These are phyloP conservation scores for Ophiostoma ulmi DNA, from an alignment of 2,329 filamentous ascomycete genomes.

Conservation along the genomic window DNA sequence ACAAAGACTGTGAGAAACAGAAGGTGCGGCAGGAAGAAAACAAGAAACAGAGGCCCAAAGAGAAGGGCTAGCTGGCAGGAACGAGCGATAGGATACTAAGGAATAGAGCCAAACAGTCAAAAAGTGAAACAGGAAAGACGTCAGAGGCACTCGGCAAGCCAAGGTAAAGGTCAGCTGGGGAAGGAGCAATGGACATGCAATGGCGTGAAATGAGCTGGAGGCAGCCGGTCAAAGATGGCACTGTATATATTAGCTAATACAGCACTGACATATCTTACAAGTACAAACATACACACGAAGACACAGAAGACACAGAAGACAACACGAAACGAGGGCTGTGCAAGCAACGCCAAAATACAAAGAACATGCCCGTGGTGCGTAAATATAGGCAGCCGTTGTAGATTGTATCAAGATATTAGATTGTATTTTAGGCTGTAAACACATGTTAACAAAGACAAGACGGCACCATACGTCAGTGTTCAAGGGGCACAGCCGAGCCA, in stretches of 20 bases:
- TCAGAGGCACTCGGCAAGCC: not conserved
- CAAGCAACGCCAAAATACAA: not conserved
- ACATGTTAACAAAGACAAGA: not conserved
- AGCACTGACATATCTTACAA: not conserved
- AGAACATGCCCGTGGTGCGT: not conserved
- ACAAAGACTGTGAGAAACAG: not conserved
- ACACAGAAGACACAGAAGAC: not conserved
- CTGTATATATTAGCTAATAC: not conserved
- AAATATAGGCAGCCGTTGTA: not conserved
- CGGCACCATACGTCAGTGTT: conserved; percentile 22
- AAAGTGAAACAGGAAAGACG: not conserved
- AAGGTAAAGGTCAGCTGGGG: conserved; percentile 1
- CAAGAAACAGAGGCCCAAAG: not conserved
- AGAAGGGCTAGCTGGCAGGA: not conserved
- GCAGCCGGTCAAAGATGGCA: not conserved
- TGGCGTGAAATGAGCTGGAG: not conserved
- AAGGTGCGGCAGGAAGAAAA: conserved; percentile 15
- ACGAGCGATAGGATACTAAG: not conserved
- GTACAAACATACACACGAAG: not conserved
- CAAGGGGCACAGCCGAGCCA: conserved; percentile 11
- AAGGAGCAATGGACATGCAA: conserved; percentile 6
- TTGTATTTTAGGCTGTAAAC: too few species aligned
- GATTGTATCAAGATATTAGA: not conserved
- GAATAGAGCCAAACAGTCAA: not conserved
- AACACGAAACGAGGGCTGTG: not conserved